These are phyloP conservation scores for Tetracladium setigerum DNA, from an alignment of 495 filamentous ascomycete genomes.

Conservation along the genomic window DNA sequence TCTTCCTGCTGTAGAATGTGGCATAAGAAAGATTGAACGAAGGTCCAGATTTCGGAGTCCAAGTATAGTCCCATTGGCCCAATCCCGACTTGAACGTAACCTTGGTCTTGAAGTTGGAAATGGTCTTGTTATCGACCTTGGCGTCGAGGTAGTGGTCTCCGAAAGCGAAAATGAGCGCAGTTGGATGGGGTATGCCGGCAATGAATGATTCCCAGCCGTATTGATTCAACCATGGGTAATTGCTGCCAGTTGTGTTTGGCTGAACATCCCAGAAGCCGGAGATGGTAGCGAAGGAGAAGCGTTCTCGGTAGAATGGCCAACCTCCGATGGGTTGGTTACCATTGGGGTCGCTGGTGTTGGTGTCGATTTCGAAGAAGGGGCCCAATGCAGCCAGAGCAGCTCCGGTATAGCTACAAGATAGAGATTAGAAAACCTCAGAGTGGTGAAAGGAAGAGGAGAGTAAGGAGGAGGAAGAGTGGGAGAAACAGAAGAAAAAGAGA, in stretches of 20 bases:
- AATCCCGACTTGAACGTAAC: constrained; percentile 57
- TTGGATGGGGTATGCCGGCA: constrained; percentile 53
- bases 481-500: not conserved
- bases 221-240: constrained; percentile 65
- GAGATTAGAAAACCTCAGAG: not conserved
- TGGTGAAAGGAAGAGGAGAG: not conserved
- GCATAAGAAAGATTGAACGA: constrained; percentile 50
- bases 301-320: constrained; percentile 62
- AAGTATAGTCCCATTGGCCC: constrained; percentile 56
- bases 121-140: constrained; percentile 47
- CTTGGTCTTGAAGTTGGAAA: constrained; percentile 54
- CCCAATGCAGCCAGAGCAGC: constrained; percentile 51
- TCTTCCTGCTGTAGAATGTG: constrained; percentile 33
- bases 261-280: constrained; percentile 67
- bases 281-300: constrained; percentile 68
- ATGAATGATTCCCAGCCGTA: constrained; percentile 70
- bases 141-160: constrained; percentile 51
- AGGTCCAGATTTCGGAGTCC: constrained; percentile 46
- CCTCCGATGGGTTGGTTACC: constrained; percentile 51
- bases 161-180: constrained; percentile 49
- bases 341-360: constrained; percentile 21
- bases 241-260: constrained; percentile 52
- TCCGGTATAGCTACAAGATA: constrained; percentile 30
- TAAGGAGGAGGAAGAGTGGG: not conserved
- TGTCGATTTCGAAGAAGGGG: constrained; percentile 63